phyloP scores from a whole-genome alignment of 148 eudicot genomes.

The Dysphania ambrosioides region DNA sequence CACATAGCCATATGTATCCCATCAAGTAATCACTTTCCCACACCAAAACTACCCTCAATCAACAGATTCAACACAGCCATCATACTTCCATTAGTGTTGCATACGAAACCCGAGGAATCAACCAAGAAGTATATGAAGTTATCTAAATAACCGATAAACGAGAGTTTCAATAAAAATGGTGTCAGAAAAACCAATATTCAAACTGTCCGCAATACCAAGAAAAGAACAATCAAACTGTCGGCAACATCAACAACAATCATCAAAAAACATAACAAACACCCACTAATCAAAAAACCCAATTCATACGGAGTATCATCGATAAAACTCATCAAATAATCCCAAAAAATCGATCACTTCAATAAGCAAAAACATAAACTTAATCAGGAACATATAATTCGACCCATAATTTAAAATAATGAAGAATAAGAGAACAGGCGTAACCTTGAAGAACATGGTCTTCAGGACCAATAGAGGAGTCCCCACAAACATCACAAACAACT shows the following conservation, averaged over 20 bases:
- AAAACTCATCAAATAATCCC: background rate
- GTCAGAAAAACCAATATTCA: background rate
- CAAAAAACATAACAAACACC: slow-evolving; percentile 3
- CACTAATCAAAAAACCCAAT: slow-evolving; percentile 14
- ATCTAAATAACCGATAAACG: background rate
- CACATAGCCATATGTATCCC: background rate
- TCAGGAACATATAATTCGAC: background rate
- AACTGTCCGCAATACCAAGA: slow-evolving; percentile 15
- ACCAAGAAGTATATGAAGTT: background rate
- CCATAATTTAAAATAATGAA: background rate
- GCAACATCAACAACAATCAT: slow-evolving; percentile 14
- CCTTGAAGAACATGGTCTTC: slow-evolving; percentile 89
- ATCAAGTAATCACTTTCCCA: background rate
- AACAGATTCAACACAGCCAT: background rate
- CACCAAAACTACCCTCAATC: background rate
- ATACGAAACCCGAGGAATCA: too few relatives aligned
- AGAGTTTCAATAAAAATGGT: background rate
- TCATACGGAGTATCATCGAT: slow-evolving; percentile 2
- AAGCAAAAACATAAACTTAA: background rate
- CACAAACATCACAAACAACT: slow-evolving; percentile 94
- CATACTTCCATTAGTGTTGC: background rate
- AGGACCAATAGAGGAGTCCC: slow-evolving; percentile 86
- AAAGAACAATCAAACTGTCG: slow-evolving; percentile 21
- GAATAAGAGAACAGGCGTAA: background rate
- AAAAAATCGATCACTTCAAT: background rate